Evolutionary conservation across 1,139 yeast genomes (phyloP).

Genomic region (Suhomyces guaymorum): DNA sequence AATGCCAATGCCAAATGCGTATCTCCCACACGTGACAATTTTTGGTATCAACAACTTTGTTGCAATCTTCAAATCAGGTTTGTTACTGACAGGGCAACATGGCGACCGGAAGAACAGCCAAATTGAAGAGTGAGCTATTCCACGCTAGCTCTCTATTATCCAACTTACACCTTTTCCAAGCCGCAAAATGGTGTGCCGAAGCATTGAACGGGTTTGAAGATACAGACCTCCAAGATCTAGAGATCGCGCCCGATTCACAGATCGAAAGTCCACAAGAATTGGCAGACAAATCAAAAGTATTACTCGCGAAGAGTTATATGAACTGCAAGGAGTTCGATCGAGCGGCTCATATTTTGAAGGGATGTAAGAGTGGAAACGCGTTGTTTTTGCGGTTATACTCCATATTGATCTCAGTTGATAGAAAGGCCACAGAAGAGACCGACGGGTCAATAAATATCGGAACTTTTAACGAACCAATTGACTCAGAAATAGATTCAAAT

Average conservation of each 20-base stretch:
- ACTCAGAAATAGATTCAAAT: conserved; percentile 11
- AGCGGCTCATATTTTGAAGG: conserved; percentile 60
- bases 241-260: not conserved
- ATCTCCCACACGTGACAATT: conserved; percentile 1
- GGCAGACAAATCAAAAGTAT: conserved; percentile 38
- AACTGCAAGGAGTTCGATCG: conserved; percentile 85
- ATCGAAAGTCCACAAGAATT: conserved; percentile 28
- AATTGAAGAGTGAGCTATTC: conserved; percentile 27
- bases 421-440: conserved; percentile 67
- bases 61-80: conserved; percentile 3
- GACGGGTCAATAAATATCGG: conserved; percentile 55
- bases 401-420: conserved; percentile 70
- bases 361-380: conserved; percentile 55
- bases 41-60: conserved; percentile 2
- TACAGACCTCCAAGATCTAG: not conserved
- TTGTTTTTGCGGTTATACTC: conserved; percentile 70
- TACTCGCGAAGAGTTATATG: conserved; percentile 74
- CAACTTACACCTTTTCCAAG: conserved; percentile 58
- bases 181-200: conserved; percentile 83
- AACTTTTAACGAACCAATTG: conserved; percentile 15
- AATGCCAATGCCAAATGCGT: too few relatives aligned
- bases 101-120: conserved; percentile 10
- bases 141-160: conserved; percentile 29
- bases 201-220: conserved; percentile 54
- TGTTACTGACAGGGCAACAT: conserved; percentile 3